These are phyloP conservation scores for Talaromyces ruber DNA, from an alignment of 495 filamentous ascomycete genomes.

Conservation along the genomic window DNA sequence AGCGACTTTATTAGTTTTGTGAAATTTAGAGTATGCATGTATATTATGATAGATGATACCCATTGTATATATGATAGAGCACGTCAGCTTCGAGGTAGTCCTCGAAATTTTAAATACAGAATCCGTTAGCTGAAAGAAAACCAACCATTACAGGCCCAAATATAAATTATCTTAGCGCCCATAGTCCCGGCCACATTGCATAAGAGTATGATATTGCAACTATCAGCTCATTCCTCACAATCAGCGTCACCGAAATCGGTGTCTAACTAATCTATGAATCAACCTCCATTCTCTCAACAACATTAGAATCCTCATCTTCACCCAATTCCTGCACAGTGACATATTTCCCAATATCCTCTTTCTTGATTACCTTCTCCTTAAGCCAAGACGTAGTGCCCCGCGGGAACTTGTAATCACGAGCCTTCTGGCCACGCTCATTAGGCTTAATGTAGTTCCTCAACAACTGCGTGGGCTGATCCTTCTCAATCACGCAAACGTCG, in stretches of 20 bases:
- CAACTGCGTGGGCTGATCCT: conserved; percentile 79
- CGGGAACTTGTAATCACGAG: conserved; percentile 83
- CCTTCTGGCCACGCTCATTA: conserved; percentile 85
- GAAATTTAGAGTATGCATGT: neutral
- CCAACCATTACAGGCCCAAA: neutral
- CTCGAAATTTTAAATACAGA: neutral
- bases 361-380: conserved; percentile 87
- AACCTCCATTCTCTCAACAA: conserved; percentile 90
- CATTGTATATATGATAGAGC: neutral
- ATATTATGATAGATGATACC: neutral
- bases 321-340: conserved; percentile 81
- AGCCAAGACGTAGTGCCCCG: conserved; percentile 86
- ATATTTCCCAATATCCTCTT: conserved; percentile 90
- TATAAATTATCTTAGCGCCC: neutral
- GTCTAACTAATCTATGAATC: conserved; percentile 47
- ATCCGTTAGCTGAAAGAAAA: no score
- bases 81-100: neutral
- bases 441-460: conserved; percentile 86
- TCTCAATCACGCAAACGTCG: conserved; percentile 89
- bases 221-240: neutral
- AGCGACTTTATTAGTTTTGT: neutral
- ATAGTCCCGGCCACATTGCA: neutral
- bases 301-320: conserved; percentile 44
- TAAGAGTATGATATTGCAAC: neutral
- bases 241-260: neutral